These are phyloP conservation scores for Exutisphaerella laricina DNA, from an alignment of 2,329 filamentous ascomycete species.

Conservation along the genomic window DNA sequence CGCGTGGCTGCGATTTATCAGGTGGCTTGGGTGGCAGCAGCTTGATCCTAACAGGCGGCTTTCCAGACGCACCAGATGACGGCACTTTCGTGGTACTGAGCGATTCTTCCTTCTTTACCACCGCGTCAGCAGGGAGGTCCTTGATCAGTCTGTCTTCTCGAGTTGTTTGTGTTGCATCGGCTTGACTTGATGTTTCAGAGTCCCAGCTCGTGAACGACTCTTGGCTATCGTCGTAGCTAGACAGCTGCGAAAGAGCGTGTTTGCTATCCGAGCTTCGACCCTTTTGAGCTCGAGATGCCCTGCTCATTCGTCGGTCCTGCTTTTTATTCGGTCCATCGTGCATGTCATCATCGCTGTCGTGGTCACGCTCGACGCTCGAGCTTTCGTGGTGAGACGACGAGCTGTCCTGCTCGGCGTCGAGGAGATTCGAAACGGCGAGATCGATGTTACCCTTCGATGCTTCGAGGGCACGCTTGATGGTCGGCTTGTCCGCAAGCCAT, in stretches of 20 bases:
- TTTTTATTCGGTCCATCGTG: slow-evolving; percentile 49
- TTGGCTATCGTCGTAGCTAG: slow-evolving; percentile 30
- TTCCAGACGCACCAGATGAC: slow-evolving; percentile 11
- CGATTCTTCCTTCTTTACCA: slow-evolving; percentile 12
- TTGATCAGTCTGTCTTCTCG: slow-evolving; percentile 4
- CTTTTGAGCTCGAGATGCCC: slow-evolving; percentile 37
- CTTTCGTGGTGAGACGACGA: slow-evolving; percentile 41
- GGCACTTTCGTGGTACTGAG: slow-evolving; percentile 4
- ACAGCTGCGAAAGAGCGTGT: slow-evolving; percentile 30
- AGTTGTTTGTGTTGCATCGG: slow-evolving; percentile 25
- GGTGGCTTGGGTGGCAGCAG: slow-evolving; percentile 33
- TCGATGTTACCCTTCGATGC: slow-evolving; percentile 51
- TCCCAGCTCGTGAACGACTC: slow-evolving; percentile 33
- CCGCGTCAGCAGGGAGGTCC: slow-evolving; percentile 12
- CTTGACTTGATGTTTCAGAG: slow-evolving; percentile 30
- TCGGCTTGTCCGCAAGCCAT: slow-evolving; percentile 45
- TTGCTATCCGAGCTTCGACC: slow-evolving; percentile 24
- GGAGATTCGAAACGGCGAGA: slow-evolving; percentile 47
- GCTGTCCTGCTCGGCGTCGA: slow-evolving; percentile 44
- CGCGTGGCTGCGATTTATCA: slow-evolving; percentile 13
- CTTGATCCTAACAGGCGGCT: slow-evolving; percentile 31
- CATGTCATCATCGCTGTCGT: slow-evolving; percentile 47
- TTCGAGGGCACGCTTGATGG: slow-evolving; percentile 49
- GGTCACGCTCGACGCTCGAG: slow-evolving; percentile 48
- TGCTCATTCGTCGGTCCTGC: slow-evolving; percentile 42